These are phyloP conservation scores for Colletotrichum sp. DNA, from an alignment of 2,329 filamentous ascomycete species.

Conservation along the genomic window DNA sequence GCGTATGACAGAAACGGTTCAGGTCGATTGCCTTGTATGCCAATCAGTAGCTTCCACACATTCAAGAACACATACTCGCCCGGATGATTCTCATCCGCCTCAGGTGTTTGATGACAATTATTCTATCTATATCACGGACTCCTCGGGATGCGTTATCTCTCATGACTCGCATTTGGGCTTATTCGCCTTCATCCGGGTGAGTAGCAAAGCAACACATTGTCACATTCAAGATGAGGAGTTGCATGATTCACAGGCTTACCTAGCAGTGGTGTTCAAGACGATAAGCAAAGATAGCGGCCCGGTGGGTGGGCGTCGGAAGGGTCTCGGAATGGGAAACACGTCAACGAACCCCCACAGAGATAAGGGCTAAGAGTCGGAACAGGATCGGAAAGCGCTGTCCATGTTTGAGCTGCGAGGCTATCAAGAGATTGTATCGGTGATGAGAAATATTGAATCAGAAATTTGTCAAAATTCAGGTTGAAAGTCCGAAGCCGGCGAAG, in stretches of 20 bases:
- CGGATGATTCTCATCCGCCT: not conserved
- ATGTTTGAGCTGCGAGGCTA: not conserved
- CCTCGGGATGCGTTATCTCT: not conserved
- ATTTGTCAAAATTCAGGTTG: not conserved
- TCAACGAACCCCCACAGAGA: conserved; percentile 4
- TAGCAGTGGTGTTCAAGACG: not conserved
- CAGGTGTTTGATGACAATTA: not conserved
- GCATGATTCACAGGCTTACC: not conserved
- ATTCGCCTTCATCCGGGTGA: not conserved
- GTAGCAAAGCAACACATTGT: not conserved
- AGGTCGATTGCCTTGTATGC: not conserved
- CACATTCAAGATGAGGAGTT: not conserved
- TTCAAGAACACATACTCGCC: not conserved
- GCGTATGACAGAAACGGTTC: not conserved
- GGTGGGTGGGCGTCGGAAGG: not conserved
- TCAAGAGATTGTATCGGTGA: not conserved
- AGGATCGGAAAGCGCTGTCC: not conserved
- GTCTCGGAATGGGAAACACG: not conserved
- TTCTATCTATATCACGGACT: not conserved
- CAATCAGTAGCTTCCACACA: not conserved
- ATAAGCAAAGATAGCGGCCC: not conserved
- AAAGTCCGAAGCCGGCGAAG: not conserved
- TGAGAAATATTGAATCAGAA: not conserved
- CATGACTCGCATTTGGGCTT: not conserved
- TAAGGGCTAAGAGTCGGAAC: not conserved